Conservation (phyloP, 2,329 filamentous ascomycete species). For the Pseudocercospora crystallina region DNA sequence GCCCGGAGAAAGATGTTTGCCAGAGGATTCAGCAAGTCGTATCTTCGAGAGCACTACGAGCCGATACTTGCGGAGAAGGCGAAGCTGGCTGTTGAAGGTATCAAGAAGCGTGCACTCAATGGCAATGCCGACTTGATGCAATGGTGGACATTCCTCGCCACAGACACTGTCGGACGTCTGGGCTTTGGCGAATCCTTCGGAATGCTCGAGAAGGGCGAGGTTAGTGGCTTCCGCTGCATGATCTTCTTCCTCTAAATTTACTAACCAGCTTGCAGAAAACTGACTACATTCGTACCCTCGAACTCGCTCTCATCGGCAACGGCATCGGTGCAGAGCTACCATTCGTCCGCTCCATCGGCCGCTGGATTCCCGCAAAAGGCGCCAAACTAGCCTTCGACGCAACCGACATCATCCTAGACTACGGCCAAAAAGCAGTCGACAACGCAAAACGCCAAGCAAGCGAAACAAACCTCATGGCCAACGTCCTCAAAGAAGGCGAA, state of each 20-base stretch:
- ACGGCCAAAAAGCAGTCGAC: slow-evolving; percentile 26
- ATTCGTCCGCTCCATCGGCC: slow-evolving; percentile 23
- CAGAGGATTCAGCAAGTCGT: slow-evolving; percentile 36
- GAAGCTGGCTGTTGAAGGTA: slow-evolving; percentile 31
- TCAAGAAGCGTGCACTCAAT: slow-evolving; percentile 27
- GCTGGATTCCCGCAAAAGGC: slow-evolving; percentile 19
- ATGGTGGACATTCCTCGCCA: slow-evolving; percentile 43
- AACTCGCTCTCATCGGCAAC: slow-evolving; percentile 1
- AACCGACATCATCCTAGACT: slow-evolving; percentile 21
- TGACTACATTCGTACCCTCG: slow-evolving; percentile 1
- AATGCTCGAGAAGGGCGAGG: slow-evolving; percentile 38
- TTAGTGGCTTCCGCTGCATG: slow-evolving; percentile 5
- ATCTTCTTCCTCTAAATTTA: too few relatives aligned
- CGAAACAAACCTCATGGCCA: slow-evolving; percentile 26
- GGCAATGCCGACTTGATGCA: slow-evolving; percentile 39
- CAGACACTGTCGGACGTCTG: slow-evolving; percentile 40
- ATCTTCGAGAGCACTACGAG: slow-evolving; percentile 39
- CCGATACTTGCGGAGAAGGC: slow-evolving; percentile 34
- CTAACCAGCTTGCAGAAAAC: not conserved
- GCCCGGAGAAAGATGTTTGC: slow-evolving; percentile 38
- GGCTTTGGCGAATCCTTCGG: slow-evolving; percentile 43
- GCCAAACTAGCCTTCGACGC: slow-evolving; percentile 22
- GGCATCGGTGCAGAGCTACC: slow-evolving; percentile 37
- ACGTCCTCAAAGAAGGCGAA: slow-evolving; percentile 26
- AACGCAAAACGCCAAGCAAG: slow-evolving; percentile 21